A percentile compares a stretch with the other conserved stretches of the same genome.
Evolutionary conservation across 2,329 filamentous ascomycete genomes (phyloP).

Genomic region (Hypoxylon sp.): DNA sequence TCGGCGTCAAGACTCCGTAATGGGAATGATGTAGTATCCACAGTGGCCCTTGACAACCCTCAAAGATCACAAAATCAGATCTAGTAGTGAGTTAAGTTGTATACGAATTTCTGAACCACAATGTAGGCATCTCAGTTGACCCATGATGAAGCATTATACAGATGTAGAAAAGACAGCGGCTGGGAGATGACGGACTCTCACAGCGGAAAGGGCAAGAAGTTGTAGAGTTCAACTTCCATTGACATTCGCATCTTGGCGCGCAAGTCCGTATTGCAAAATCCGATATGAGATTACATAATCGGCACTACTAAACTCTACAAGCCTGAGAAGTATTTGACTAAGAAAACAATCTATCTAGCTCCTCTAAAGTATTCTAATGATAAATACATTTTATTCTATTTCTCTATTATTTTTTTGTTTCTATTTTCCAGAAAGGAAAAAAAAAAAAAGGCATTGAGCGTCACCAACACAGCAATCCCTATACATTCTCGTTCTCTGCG

Average conservation of each 20-base stretch:
- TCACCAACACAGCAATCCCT: too few relatives aligned
- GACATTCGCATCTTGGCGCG: background rate
- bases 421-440: too few relatives aligned
- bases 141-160: too few relatives aligned
- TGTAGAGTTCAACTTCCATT: background rate
- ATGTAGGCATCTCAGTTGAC: background rate
- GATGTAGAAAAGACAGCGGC: background rate
- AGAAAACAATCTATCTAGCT: too few relatives aligned
- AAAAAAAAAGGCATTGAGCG: too few relatives aligned
- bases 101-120: background rate
- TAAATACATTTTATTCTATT: too few relatives aligned
- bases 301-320: background rate
- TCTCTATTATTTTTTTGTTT: too few relatives aligned
- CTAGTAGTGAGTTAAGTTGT: background rate
- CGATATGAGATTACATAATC: background rate
- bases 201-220: background rate
- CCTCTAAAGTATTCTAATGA: too few relatives aligned
- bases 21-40: too few relatives aligned
- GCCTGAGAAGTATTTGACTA: too few relatives aligned
- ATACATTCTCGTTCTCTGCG: too few relatives aligned
- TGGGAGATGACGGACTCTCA: background rate
- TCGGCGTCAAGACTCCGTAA: background rate
- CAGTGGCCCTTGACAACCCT: background rate
- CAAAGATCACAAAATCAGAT: background rate
- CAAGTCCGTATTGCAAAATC: background rate